Base-by-base conservation (phyloP, 208 protist genomes). In the Tritrichomonas musculus region DNA sequence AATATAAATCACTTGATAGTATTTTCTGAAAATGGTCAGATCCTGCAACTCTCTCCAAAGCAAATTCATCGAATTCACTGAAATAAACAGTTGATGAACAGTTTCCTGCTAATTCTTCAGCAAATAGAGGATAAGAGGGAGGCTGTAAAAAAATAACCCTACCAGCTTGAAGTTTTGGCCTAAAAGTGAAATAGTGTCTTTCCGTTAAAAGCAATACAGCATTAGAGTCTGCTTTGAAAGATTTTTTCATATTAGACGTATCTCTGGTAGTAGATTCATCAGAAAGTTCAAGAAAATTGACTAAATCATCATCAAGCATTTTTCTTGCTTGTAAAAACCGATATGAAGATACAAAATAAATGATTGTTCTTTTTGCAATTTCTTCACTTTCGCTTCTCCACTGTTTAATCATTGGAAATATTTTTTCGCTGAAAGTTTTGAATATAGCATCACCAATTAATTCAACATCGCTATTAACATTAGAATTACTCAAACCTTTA, bases 201-300 rank as follows among this genome's bases (percentile, higher is more conserved):
- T 88, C 77, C 5, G 77, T 88, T 17, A 88, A 44, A 20, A 88
- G 39, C 47, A 88, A 44, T 11, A 88, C 77, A 22, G 77, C 39
- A 30, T 88, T 88, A 17, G 41, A 20, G 39, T 88, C 77, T 17
- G 1, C 47, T 57, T 14, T 53, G 27, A 57, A 88, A 4, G 77
- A 41, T 20, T 57, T 88, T 57, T 47, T 88, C 77, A 88, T 88
- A 8, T 30, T 53, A 0, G 20, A 39, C 11, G 17, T 53, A 49
- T 88, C 77, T 36, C 57, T n/a, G 1, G 53, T 57, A 39, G 77
- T 88, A 33, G 77, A 44, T 88, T 88, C 77, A 57, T 88, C 77
- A 4, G 77, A 44, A 0, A 88, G 47, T 39, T 88, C 77, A 41
- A 88, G 57, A 20, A 57, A 88, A 20, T 33, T 57, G 3, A 88